These are phyloP conservation scores for Secale cereale DNA, from an alignment of 176 grass and related monocot species.

Conservation along the genomic window DNA sequence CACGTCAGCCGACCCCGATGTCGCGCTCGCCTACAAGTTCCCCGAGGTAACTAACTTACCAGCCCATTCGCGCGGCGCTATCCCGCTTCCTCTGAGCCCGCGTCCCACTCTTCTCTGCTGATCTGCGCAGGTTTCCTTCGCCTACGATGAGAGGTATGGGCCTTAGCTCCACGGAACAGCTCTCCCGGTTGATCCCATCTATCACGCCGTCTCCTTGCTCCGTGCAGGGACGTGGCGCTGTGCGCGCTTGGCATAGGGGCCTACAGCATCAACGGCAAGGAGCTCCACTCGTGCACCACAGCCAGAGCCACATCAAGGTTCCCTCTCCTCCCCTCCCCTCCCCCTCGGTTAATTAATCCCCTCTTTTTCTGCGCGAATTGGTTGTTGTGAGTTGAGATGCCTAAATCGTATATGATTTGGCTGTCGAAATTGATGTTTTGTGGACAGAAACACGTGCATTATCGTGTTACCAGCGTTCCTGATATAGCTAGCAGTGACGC, in stretches of 20 bases:
- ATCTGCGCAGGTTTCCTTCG: constrained; percentile 48
- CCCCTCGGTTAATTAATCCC: no score
- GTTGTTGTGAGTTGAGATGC: no score
- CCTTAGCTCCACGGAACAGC: neutral
- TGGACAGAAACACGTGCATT: no score
- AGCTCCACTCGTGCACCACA: constrained; percentile 78
- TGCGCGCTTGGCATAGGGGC: constrained; percentile 77
- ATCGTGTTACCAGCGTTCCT: no score
- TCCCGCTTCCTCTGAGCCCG: neutral
- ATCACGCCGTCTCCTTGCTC: constrained; percentile 4
- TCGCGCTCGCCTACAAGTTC: constrained; percentile 73
- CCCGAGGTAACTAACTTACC: constrained; percentile 38
- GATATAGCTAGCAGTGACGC: no score
- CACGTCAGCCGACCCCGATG: constrained; percentile 39
- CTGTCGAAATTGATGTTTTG: no score
- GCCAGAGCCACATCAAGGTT: constrained; percentile 74
- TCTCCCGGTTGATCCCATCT: neutral
- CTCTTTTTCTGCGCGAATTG: no score
- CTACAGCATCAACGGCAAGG: constrained; percentile 62
- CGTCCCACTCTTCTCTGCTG: no score
- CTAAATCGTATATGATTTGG: no score
- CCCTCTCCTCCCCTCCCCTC: neutral
- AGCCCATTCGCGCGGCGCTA: neutral
- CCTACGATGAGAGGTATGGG: constrained; percentile 70
- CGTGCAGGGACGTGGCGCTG: constrained; percentile 61